Evolutionary conservation across 768 basidiomycete species (phyloP), one percentile per base, ranked within the genome.

Genomic region (Gloeopeniophorella convolvens): DNA sequence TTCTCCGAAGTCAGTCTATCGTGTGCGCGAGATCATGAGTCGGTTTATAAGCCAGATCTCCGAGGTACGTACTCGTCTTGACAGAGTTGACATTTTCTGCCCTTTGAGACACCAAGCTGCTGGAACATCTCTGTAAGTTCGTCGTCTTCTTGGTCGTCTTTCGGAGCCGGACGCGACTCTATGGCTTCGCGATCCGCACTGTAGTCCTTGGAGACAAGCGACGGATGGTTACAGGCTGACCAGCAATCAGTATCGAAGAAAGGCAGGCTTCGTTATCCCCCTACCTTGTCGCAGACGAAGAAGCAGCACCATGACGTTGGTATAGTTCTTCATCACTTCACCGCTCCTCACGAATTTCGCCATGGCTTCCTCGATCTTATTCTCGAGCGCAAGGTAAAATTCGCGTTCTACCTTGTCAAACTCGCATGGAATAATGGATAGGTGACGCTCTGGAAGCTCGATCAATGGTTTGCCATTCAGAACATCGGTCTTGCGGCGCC

Each of bases 241-340:
- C 28, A 53, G 6, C 7, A 27, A 26, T 45, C 32, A 48, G 40
- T 18, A 18, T 2, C 6, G 5, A 4, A 24, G n/a, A n/a, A 15
- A 20, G 21, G n/a, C 42, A 23, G 49, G 41, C 26, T 16, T 8
- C 1, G 8, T 33, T 20, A 26, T 44, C 44, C 12, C 63, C 74
- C 24, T 53, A 86, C 94, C 90, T 77, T 99, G 95, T 24, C 95
- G 82, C 40, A 97, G 72, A 26, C 95, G 79, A 41, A 96, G 75
- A 54, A 89, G 73, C 27, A 89, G 63, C 13, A 85, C 70, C 58
- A 89, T 69, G 5, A 89, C 80, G 30, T 77, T 76, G 0, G 85
- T 86, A 62, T 89, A 88, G 39, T 73, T 79, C 56, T 76, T 72
- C 51, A 66, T 74, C 40, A 74, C 73, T 23, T 77, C 70, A 4